Base-by-base conservation (phyloP, 2,329 filamentous ascomycete genomes). In the Aureobasidium leucospermi region DNA sequence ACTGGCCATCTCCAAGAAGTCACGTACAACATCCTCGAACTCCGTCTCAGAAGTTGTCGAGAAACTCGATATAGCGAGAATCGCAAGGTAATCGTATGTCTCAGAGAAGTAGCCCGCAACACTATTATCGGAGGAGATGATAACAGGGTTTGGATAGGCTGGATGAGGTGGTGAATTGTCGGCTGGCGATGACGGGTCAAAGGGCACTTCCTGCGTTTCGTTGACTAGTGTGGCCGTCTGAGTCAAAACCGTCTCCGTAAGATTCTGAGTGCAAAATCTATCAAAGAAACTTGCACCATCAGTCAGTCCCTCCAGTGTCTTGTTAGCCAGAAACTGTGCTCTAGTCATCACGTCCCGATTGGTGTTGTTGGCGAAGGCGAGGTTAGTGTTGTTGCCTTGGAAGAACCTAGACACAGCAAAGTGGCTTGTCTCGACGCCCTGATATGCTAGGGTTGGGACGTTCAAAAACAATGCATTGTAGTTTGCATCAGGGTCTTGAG, bases 1-100 rank as follows among this genome's bases (percentile, higher is more conserved):
- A 43, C 77, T 75, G 11, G 77, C 77, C 42, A 74, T 70, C 0
- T 74, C 70, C 15, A 85, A 73, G 64, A 85, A 79, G 7, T 71
- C 61, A 7, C 74, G 66, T 60, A 78, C 70, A 0, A 70, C 65
- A 52, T 71, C 66, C 55, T 75, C 73, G 60, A 76, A 79, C 10
- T 67, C 66, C 2, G 67, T 66, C 2, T 57, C 46, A 9, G 60
- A 62, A 19, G 64, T 64, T 2, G 38, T 9, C 13, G 68, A 63
- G 59, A 79, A 81, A 7, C 68, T 72, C 1, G 71, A 68, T 9
- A 79, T 72, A 39, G 71, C 73, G n/a, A 81, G 71, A 23, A 81
- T 72, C 16, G 75, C 78, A 9, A 77, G 71, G 62, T 81, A 74
- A 60, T 74, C 65, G 9, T 77, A 71, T 1, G 70, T 68, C 34